Base-by-base conservation (phyloP, 108 stramenopile genomes). In the Bacterosira constricta region DNA sequence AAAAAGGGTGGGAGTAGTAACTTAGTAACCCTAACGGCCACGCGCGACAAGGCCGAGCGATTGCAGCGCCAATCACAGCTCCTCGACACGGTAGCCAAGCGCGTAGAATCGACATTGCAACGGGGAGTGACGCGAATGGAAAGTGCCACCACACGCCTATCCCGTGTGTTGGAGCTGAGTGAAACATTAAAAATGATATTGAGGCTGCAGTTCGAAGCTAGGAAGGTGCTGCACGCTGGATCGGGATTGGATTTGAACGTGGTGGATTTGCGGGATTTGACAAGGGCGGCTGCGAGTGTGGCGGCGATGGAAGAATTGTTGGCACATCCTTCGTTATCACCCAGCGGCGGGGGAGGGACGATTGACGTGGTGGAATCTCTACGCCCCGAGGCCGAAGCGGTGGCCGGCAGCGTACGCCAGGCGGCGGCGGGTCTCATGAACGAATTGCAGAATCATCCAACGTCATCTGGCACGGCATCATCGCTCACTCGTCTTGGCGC, bases 111-210 rank as follows among this genome's bases (percentile, higher is more conserved):
- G 12, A 85, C 90, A 4, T 56, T 91, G 21, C 49, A 46, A 25
- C 66, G 93, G 9, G 90, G 89, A 7, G 65, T 88, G 52, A 62
- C 64, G 3, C 79, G 89, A 2, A 94, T 94, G 90, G 87, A 91
- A 46, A 77, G 70, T 32, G 86, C 90, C 0, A 91, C 90, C 15
- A 76, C 78, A 18, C 83, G 85, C 11, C 71, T 94, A 29, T 81
- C 85, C 9, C 81, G 93, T 20, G 93, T 91, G 4, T 65, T 94
- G 42, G 42, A 83, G 27, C 60, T 91, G 37, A 86, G 85, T 51
- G 72, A 71, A 20, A 90, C 88, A 6, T 46, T 94, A n/a, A 94
- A 94, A 79, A 88, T 88, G 86, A 88, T 90, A 36, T 44, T 94
- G 65, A 42, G 89, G 8, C 37, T 91, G 46, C 88, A 91, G 49